Evolutionary conservation across 257 asterid species (phyloP), one percentile per base, ranked within the genome.

Genomic region (Rubia yunnanensis): DNA sequence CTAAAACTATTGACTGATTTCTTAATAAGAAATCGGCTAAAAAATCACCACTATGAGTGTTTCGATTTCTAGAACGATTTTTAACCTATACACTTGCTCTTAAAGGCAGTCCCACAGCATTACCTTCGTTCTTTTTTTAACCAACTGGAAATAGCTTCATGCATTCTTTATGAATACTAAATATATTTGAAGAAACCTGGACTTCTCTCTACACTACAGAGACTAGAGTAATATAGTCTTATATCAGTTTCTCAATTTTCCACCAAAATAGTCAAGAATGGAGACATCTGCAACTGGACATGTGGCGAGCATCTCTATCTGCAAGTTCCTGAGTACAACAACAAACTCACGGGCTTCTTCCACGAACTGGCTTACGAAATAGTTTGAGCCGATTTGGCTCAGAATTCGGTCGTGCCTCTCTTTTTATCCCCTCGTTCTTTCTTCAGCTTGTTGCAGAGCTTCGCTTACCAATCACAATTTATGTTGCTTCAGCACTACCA

Each of bases 341-440:
- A 69, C 75, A 26, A 65, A 73, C 46, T 70, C 79, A 15, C 58
- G 30, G 54, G 83, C 83, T 13, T 83, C 83, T 28, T 76, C 72
- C 61, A 76, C 13, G 35, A 67, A 70, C 59, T 61, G 83, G 52
- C 69, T 85, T 0, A 78, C 56, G 56, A 83, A 9, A 71, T 79
- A 83, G 68, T 75, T 66, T 18, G 87, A 79, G 67, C 86, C 74
- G 4, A 81, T 68, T 41, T 81, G 79, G 18, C 39, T 46, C 18
- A 86, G 80, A 44, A 86, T 69, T 24, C 31, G 55, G 18, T 79
- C 89, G 7, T 83, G 86, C 48, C 89, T 74, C 60, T 83, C 81
- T 69, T 82, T 75, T 9, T 78, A 74, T 50, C 70, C 68, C 23
- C 36, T 30, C 0, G 66, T 66, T 57, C 74, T 73, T 28, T 50